Conservation (phyloP, 148 eudicot species). For the Fallopia convolvulus region DNA sequence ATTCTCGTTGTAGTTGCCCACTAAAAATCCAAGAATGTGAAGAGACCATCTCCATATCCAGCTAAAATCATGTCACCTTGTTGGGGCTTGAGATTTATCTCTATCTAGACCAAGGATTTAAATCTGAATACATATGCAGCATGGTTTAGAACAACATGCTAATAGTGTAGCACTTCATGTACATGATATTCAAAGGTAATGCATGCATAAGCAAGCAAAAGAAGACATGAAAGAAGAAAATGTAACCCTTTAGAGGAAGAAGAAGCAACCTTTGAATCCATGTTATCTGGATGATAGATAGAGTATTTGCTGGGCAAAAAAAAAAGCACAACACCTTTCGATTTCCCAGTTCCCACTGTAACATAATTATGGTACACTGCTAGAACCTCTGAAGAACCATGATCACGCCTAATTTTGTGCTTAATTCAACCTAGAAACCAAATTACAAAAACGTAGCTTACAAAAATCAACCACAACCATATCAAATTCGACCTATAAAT, state of each 20-base stretch:
- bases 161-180: background rate
- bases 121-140: constrained; percentile 37
- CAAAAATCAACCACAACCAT: no score
- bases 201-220: background rate
- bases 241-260: constrained; percentile 7
- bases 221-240: background rate
- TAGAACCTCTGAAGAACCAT: constrained; percentile 69
- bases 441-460: no score
- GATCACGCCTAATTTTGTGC: constrained; percentile 43
- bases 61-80: constrained; percentile 87
- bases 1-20: constrained; percentile 55
- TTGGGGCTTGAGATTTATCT: constrained; percentile 63
- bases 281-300: constrained; percentile 61
- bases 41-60: constrained; percentile 82
- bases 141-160: constrained; percentile 2
- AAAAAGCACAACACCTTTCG: constrained; percentile 60
- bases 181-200: background rate
- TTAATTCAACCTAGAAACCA: no score
- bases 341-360: constrained; percentile 84
- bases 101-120: constrained; percentile 70
- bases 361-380: constrained; percentile 67
- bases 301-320: constrained; percentile 82
- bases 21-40: constrained; percentile 71
- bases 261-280: constrained; percentile 69
- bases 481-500: no score